Conservation (phyloP, 2,329 filamentous ascomycete species). For the Apiospora marii region DNA sequence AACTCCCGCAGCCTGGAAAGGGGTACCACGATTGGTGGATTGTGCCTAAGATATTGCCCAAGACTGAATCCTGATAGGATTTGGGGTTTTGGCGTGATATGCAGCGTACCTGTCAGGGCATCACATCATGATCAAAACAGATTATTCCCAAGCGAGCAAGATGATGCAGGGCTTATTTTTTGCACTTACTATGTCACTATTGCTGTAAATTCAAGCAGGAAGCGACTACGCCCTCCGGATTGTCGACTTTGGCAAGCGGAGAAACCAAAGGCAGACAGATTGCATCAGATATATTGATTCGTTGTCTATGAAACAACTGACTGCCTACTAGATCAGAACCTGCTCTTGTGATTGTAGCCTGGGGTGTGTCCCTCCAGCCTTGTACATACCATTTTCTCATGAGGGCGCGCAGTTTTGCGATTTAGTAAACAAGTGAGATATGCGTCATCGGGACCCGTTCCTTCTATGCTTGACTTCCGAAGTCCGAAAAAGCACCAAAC, state of each 20-base stretch:
- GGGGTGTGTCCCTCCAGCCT: not conserved
- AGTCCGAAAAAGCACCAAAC: not conserved
- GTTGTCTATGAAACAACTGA: slow-evolving; percentile 1
- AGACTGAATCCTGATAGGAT: not conserved
- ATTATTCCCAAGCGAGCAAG: not conserved
- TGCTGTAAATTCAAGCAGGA: not conserved
- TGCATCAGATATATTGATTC: slow-evolving; percentile 1
- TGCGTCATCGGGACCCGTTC: not conserved
- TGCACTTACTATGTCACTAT: not conserved
- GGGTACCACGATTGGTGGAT: slow-evolving; percentile 72
- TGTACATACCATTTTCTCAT: not conserved
- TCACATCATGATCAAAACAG: not conserved
- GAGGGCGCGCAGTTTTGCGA: not conserved
- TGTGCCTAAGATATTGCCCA: slow-evolving; percentile 57
- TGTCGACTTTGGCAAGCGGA: slow-evolving; percentile 24
- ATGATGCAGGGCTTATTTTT: not conserved
- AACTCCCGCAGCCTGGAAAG: slow-evolving; percentile 60
- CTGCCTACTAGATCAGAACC: not conserved
- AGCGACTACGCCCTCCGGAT: not conserved
- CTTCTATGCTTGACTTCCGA: not conserved
- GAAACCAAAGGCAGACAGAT: not conserved
- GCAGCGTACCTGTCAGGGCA: not conserved
- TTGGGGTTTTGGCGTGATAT: not conserved
- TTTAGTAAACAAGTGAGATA: not conserved
- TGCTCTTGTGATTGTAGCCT: not conserved